Base-by-base conservation (phyloP, 257 asterid genomes). In the Rhazya stricta region DNA sequence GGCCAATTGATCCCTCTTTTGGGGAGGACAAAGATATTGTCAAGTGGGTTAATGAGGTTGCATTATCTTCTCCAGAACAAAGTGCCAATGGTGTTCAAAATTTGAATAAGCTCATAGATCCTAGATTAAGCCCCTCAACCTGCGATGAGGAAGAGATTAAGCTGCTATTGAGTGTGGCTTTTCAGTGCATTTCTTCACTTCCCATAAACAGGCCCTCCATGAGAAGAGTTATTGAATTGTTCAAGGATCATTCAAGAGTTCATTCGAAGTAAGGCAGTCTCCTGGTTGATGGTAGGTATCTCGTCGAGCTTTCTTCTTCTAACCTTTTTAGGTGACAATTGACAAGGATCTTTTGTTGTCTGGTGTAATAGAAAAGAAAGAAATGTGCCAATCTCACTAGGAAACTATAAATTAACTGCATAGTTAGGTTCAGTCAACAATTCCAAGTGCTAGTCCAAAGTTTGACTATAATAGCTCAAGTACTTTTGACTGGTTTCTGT, bases 141-240 rank as follows among this genome's bases (percentile, higher is more conserved):
- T 57, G 83, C 32, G 80, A 87, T 4, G 77, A 80, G 57, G 74
- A 81, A 23, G 88, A 88, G 81, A 86, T 88, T 73, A 84, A 76
- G 81, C 82, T 66, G 78, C 82, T 88, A 34, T 54, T 91, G 67
- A 83, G 87, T 23, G 89, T 91, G 75, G 92, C 94, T 54, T 74
- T 87, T 63, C 83, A 79, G 23, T 91, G 97, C 78, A 86, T 87
- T 36, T 84, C 91, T 12, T 85, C 84, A 56, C 79, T 83, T 77
- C 96, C 97, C 9, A 62, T 78, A 51, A 81, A 83, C 81, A 84
- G 97, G 77, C 97, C 97, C 9, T 87, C 97, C 80, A 89, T 91
- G 97, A 86, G 92, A 86, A 88, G 85, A 82, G 94, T 89, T 30
- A 88, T 87, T 30, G 96, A 91, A 78, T 48, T 88, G 87, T 87